Evolutionary conservation across 495 filamentous ascomycete genomes (phyloP).

Genomic region (Aspergillus sparsus): DNA sequence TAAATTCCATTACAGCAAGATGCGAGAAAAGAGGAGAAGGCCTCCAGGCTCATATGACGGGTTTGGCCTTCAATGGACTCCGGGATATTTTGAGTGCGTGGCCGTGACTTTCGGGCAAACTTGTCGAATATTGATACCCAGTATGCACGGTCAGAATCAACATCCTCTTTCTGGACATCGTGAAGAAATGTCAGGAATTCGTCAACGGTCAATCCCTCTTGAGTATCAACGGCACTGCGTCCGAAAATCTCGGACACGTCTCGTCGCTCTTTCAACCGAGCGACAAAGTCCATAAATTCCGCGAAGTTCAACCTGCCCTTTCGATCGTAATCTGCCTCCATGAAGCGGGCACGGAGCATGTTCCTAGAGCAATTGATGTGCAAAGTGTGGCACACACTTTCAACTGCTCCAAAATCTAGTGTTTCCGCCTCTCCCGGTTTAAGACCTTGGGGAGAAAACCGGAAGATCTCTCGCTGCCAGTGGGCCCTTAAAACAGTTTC

Average conservation of each 20-base stretch:
- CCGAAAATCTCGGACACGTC: conserved; percentile 76
- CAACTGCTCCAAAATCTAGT: conserved; percentile 74
- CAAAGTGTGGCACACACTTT: conserved; percentile 78
- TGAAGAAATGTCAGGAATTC: conserved; percentile 78
- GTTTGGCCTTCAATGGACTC: conserved; percentile 39
- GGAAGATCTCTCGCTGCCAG: conserved; percentile 85
- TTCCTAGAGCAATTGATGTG: conserved; percentile 84
- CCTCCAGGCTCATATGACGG: conserved; percentile 68
- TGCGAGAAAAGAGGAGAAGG: conserved; percentile 73
- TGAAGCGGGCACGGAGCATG: conserved; percentile 73
- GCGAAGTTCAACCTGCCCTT: conserved; percentile 67
- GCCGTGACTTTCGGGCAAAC: conserved; percentile 64
- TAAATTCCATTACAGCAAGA: conserved; percentile 68
- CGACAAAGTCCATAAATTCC: conserved; percentile 81
- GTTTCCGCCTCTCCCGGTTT: conserved; percentile 62
- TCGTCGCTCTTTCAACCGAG: conserved; percentile 75
- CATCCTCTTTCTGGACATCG: conserved; percentile 71
- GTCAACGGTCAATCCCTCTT: conserved; percentile 63
- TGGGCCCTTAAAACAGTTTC: conserved; percentile 77
- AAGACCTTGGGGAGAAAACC: conserved; percentile 56
- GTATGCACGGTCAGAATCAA: conserved; percentile 60
- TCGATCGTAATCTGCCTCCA: conserved; percentile 63
- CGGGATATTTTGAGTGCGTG: conserved; percentile 47
- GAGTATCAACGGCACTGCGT: conserved; percentile 47
- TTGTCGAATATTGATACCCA: conserved; percentile 78